phyloP scores from a whole-genome alignment of 2,329 filamentous ascomycete species.

The Aspergillus terreus region DNA sequence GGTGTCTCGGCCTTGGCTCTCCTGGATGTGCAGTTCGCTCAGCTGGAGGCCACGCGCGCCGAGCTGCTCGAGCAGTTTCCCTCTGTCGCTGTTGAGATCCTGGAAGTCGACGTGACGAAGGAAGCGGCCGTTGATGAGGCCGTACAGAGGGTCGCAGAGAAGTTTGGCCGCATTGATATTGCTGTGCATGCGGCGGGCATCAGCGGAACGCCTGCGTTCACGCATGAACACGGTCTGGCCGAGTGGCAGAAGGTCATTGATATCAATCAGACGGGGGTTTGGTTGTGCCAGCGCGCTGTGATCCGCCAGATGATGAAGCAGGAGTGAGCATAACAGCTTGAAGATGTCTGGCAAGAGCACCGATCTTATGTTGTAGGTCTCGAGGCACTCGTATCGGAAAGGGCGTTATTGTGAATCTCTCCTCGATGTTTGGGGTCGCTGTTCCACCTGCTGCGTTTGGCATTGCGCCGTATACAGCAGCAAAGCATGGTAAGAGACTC shows the following conservation, averaged over 20 bases:
- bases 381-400: constrained; percentile 16
- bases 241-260: constrained; percentile 52
- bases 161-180: constrained; percentile 54
- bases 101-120: constrained; percentile 47
- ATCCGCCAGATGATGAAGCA: constrained; percentile 25
- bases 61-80: constrained; percentile 37
- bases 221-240: constrained; percentile 44
- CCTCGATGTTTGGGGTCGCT: constrained; percentile 20
- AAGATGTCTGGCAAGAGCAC: neutral
- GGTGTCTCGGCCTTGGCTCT: constrained; percentile 50
- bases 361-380: constrained; percentile 5
- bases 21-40: constrained; percentile 45
- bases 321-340: constrained; percentile 15
- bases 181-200: constrained; percentile 57
- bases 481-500: constrained; percentile 21
- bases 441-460: constrained; percentile 13
- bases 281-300: constrained; percentile 55
- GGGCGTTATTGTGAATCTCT: constrained; percentile 24
- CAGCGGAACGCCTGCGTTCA: constrained; percentile 38
- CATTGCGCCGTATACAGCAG: constrained; percentile 18
- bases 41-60: constrained; percentile 29
- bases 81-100: constrained; percentile 37
- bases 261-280: constrained; percentile 56
- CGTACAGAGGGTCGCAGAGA: constrained; percentile 39
- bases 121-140: constrained; percentile 42